Evolutionary conservation across 169 alveolate genomes (phyloP).

Genomic region (Plasmodium vinckei): DNA sequence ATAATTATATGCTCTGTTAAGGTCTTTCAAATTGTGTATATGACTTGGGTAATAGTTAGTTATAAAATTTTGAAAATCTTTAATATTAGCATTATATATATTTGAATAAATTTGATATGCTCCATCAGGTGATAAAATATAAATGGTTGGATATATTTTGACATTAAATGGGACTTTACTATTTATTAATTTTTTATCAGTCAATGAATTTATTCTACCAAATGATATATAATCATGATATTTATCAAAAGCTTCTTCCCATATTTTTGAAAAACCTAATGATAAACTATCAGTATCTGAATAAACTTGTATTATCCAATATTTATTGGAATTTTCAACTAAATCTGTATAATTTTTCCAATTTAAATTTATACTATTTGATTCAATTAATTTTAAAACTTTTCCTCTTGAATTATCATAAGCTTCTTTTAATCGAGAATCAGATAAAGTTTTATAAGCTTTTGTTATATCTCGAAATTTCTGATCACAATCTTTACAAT

Average conservation of each 20-base stretch:
- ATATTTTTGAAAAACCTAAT: conserved; percentile 78
- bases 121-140: conserved; percentile 77
- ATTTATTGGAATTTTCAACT: conserved; percentile 71
- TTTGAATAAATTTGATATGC: conserved; percentile 79
- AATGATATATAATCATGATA: conserved; percentile 76
- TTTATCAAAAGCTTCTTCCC: conserved; percentile 83
- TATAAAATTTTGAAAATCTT: conserved; percentile 76
- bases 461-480: conserved; percentile 88
- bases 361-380: conserved; percentile 77
- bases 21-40: conserved; percentile 6
- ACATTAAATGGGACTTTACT: conserved; percentile 79
- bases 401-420: conserved; percentile 86
- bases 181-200: conserved; percentile 75
- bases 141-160: conserved; percentile 80
- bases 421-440: conserved; percentile 87
- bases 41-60: conserved; percentile 65
- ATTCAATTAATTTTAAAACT: conserved; percentile 78
- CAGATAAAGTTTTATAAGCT: conserved; percentile 90
- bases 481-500: conserved; percentile 86
- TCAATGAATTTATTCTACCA: conserved; percentile 79
- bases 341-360: conserved; percentile 70
- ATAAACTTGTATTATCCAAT: conserved; percentile 81
- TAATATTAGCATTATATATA: conserved; percentile 73
- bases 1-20: conserved; percentile 11
- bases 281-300: conserved; percentile 81